phyloP scores from a whole-genome alignment of 2,329 filamentous ascomycete species.

The Colletotrichum viniferum region DNA sequence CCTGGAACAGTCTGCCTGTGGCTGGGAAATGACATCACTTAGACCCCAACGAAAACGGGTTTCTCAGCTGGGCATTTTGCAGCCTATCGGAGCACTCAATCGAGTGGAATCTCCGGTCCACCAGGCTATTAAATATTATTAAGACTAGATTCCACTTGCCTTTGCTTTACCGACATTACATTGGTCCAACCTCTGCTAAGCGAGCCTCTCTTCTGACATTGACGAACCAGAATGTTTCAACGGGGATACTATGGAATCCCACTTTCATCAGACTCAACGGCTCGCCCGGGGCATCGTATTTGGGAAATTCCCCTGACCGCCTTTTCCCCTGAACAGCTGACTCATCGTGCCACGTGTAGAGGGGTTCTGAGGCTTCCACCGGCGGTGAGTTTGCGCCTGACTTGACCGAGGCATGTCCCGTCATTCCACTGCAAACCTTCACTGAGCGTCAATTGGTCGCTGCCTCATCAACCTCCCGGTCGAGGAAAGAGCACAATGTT shows the following conservation, averaged over 20 bases:
- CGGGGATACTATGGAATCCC: not conserved
- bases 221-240: not conserved
- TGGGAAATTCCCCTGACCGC: not conserved
- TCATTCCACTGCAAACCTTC: not conserved
- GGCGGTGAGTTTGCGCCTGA: not conserved
- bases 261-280: not conserved
- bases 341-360: not conserved
- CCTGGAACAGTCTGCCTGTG: not conserved
- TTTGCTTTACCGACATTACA: not conserved
- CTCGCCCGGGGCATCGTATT: not conserved
- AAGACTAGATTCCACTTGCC: not conserved
- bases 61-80: not conserved
- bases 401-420: not conserved
- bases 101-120: not conserved
- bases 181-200: not conserved
- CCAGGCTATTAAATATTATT: not conserved
- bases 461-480: not conserved
- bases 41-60: not conserved
- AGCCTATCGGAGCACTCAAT: not conserved
- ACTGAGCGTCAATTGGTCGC: not conserved
- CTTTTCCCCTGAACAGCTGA: not conserved
- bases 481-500: not conserved
- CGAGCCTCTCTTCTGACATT: not conserved
- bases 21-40: not conserved
- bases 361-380: not conserved